Evolutionary conservation across 495 filamentous ascomycete species (phyloP), one percentile per base, ranked within the genome.

Genomic region (Neurospora sp.): DNA sequence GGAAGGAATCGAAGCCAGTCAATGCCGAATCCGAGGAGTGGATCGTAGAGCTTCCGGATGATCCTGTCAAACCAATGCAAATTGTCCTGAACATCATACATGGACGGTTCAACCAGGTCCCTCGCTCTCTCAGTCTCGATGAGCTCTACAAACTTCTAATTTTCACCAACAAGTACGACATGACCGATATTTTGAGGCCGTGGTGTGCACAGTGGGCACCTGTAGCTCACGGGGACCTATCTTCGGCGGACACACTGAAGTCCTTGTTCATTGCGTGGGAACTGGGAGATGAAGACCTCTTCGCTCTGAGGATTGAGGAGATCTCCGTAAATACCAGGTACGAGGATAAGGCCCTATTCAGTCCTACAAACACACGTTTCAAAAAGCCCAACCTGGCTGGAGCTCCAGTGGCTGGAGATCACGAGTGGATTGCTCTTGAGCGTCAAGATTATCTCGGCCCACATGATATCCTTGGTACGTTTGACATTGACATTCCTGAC

Each of bases 111-210:
- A 71, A 75, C 38, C 44, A 54, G 12, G 69, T 81, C 9, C 69
- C 78, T 16, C 74, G n/a, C 39, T 66, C 12, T 66, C 54, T 66
- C 7, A 72, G n/a, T 14, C 75, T 78, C 7, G 39, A 69, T 2
- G 69, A 78, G 31, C 70, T 81, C 18, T 76, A 78, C 40, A 72
- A 76, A 18, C 71, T 81, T 3, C 72, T 77, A 3, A 71, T 80
- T 14, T n/a, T 79, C 48, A 77, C 75, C 18, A 78, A 81, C 69
- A 81, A 80, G 70, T 81, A 79, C 59, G 75, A 77, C 59, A 73
- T 79, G 72, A 46, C 75, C 7, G 75, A 74, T 11, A 39, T 78
- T 40, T 9, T 80, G 4, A 72, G 72, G 37, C 77, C 77, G 1
- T 79, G 77, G 77, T 75, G 75, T 8, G 72, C 23, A 14, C 62